These are phyloP conservation scores for Solanum corneliomulleri DNA, from an alignment of 257 asterid genomes.

Conservation along the genomic window DNA sequence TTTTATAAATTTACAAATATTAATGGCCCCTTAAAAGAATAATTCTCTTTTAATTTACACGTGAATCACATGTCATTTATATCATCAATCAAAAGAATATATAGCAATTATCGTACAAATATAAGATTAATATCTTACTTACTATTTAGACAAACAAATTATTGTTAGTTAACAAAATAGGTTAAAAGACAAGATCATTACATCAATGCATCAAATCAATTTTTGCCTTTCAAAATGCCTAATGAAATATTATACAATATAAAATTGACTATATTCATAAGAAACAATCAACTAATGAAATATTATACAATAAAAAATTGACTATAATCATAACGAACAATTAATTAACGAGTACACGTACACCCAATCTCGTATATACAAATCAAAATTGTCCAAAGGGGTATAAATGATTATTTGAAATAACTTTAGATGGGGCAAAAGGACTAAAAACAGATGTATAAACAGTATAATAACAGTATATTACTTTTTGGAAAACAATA, in stretches of 20 bases:
- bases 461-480: background rate
- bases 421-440: background rate
- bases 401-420: background rate
- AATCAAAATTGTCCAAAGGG: background rate
- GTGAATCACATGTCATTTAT: background rate
- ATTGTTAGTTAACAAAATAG: too few species aligned
- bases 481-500: background rate
- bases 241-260: too few species aligned
- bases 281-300: too few species aligned
- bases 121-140: background rate
- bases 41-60: too few species aligned
- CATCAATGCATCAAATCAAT: background rate
- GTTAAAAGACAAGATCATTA: background rate
- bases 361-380: background rate
- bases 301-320: too few species aligned
- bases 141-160: too few species aligned
- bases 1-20: too few species aligned
- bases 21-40: background rate
- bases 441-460: background rate
- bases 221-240: background rate
- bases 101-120: too few species aligned
- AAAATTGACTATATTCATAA: too few species aligned
- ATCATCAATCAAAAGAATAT: background rate
- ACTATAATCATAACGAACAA: too few species aligned
- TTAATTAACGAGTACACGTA: too few species aligned